Conservation (phyloP, 1,284 basidiomycete species). For the Ceratobasidium sp. region DNA sequence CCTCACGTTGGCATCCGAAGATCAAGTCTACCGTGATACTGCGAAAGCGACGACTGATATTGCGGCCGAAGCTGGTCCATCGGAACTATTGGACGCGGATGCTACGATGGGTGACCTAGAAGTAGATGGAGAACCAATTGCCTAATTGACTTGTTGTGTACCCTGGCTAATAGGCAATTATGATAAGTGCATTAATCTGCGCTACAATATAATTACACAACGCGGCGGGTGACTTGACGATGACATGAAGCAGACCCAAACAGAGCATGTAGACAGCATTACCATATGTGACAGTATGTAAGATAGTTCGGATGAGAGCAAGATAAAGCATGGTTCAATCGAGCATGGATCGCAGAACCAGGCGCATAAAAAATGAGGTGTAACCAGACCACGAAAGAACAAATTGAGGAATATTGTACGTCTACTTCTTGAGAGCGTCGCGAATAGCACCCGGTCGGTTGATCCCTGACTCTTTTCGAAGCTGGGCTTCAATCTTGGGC, state of each 20-base stretch:
- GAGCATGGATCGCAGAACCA: constrained; percentile 10
- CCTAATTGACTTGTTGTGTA: neutral
- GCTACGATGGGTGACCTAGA: neutral
- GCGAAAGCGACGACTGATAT: constrained; percentile 4
- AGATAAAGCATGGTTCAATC: constrained; percentile 11
- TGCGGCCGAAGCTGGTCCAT: neutral
- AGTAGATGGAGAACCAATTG: neutral
- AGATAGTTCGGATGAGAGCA: neutral
- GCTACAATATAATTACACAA: constrained; percentile 28
- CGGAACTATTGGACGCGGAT: neutral
- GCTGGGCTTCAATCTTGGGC: constrained; percentile 56
- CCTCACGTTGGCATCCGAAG: constrained; percentile 81
- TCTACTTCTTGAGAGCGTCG: constrained; percentile 34
- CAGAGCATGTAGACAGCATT: constrained; percentile 22
- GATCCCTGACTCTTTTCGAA: constrained; percentile 35
- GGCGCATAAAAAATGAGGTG: neutral
- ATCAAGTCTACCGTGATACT: constrained; percentile 58
- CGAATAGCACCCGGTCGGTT: constrained; percentile 11
- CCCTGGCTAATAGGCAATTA: neutral
- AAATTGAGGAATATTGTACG: constrained; percentile 4
- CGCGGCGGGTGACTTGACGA: constrained; percentile 3
- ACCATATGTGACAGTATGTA: constrained; percentile 10
- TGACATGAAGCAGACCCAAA: constrained; percentile 9
- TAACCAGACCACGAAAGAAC: constrained; percentile 8
- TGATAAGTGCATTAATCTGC: constrained; percentile 19